Percentiles rank a stretch among this genome's conserved stretches.
phyloP scores from a whole-genome alignment of 1,284 basidiomycete genomes.

The Cystobasidium slooffiae region DNA sequence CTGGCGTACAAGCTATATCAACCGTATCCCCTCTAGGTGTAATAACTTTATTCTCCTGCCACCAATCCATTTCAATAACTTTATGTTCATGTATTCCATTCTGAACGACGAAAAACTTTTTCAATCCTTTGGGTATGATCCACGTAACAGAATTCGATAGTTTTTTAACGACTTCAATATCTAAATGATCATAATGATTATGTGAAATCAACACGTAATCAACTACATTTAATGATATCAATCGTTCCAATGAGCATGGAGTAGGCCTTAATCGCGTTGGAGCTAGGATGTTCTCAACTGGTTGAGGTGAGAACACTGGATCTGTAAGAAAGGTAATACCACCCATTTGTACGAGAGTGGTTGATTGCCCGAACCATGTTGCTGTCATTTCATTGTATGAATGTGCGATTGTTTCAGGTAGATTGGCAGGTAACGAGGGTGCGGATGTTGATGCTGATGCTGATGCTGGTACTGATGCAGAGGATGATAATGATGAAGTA shows the following conservation, averaged over 20 bases:
- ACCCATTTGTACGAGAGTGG: slow-evolving; percentile 60
- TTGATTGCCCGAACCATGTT: slow-evolving; percentile 58
- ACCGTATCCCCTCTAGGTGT: neutral
- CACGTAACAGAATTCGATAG: slow-evolving; percentile 51
- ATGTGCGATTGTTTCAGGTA: neutral
- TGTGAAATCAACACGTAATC: slow-evolving; percentile 56
- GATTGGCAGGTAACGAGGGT: neutral
- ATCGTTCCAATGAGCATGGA: slow-evolving; percentile 33
- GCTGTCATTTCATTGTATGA: slow-evolving; percentile 32
- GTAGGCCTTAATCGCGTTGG: slow-evolving; percentile 41
- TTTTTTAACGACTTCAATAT: slow-evolving; percentile 38
- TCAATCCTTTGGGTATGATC: slow-evolving; percentile 54
- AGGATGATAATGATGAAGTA: too few species aligned
- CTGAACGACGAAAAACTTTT: slow-evolving; percentile 47
- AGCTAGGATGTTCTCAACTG: slow-evolving; percentile 45
- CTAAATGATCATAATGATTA: slow-evolving; percentile 49
- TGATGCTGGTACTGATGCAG: neutral
- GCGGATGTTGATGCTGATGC: neutral
- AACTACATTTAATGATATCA: slow-evolving; percentile 44
- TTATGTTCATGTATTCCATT: slow-evolving; percentile 49
- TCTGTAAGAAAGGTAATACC: slow-evolving; percentile 61
- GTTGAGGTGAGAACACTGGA: slow-evolving; percentile 57
- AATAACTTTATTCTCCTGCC: slow-evolving; percentile 49
- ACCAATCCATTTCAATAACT: slow-evolving; percentile 56
- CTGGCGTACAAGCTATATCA: slow-evolving; percentile 39